Conservation (phyloP, 768 basidiomycete genomes). For the Fomitopsis pulvina region DNA sequence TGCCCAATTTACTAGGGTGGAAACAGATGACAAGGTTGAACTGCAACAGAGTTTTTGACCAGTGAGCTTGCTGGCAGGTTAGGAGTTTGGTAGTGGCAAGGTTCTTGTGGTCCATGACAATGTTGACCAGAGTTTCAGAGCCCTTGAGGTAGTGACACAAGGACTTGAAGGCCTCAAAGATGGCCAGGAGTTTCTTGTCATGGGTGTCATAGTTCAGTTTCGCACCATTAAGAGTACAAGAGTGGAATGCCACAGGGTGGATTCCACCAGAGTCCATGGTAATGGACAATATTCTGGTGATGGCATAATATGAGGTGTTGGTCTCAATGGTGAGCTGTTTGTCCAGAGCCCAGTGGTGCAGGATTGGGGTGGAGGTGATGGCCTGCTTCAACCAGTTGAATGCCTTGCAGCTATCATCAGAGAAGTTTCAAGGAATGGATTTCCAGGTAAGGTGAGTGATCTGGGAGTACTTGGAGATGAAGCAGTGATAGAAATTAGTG, state of each 20-base stretch:
- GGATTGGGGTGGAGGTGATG: conserved; percentile 15
- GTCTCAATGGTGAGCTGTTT: conserved; percentile 12
- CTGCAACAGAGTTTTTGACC: conserved; percentile 23
- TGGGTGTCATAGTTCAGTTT: conserved; percentile 45
- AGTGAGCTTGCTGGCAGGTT: conserved; percentile 30
- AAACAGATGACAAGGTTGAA: conserved; percentile 29
- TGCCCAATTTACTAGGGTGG: conserved; percentile 20
- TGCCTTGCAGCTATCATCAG: conserved; percentile 7
- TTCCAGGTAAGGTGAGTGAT: conserved; percentile 27
- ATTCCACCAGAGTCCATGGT: conserved; percentile 12
- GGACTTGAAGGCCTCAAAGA: conserved; percentile 27
- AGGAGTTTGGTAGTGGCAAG: conserved; percentile 25
- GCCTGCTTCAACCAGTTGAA: conserved; percentile 25
- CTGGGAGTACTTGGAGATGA: conserved; percentile 27
- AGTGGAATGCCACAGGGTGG: conserved; percentile 28
- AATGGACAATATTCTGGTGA: conserved; percentile 14
- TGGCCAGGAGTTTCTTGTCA: conserved; percentile 44
- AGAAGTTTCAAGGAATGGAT: conserved; percentile 16
- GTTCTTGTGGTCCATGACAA: conserved; percentile 32
- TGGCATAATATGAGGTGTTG: conserved; percentile 19
- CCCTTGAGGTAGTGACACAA: conserved; percentile 21
- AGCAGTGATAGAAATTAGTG: conserved; percentile 26
- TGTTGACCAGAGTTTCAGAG: conserved; percentile 6
- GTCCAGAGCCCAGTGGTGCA: conserved; percentile 14
- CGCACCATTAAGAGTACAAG: conserved; percentile 18